Evolutionary conservation across 2,329 filamentous ascomycete genomes (phyloP), one percentile per base, ranked within the genome.

Genomic region (Penicillium vulpinum): DNA sequence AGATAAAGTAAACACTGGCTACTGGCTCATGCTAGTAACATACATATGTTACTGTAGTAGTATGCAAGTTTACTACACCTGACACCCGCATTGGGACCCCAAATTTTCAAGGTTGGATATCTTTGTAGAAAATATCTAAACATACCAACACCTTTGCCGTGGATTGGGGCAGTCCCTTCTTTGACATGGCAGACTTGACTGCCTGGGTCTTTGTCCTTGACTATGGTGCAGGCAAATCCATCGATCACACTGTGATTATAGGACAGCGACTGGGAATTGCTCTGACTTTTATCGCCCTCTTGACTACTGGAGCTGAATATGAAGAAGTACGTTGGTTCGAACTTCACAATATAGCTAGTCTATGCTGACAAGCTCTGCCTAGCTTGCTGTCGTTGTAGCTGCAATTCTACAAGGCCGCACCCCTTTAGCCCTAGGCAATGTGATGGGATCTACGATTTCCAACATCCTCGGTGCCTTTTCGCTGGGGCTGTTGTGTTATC

Each of bases 391-490:
- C 0, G 77, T 84, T 2, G 61, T 82, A 11, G 77, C 78, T 21
- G 76, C 80, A 9, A 70, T 83, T 31, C 70, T 75, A 3, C 80
- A 78, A 51, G 68, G 75, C 28, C 79, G 77, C 24, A 73, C 75
- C 0, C 76, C 80, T 1, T 70, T 84, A 8, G 81, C 81, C 10
- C 63, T 83, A 0, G 82, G 81, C n/a, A 85, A 84, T 58, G 74
- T 84, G 47, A 65, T 83, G 58, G 81, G 81, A n/a, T 81, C 80
- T 18, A 73, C 76, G 35, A 81, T 84, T 44, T 83, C 81, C 48
- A 84, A 84, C 53, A 81, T 83, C 49, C 73, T 83, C 2, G 82
- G 81, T 16, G 82, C 82, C 13, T 84, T 84, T 62, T 81, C 80
- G 1, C 70, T 84, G 1, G 81, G 80, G 5, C 71, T 84, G 1